Evolutionary conservation across 2,329 filamentous ascomycete genomes (phyloP).

Genomic region (Mollisia scopiformis): DNA sequence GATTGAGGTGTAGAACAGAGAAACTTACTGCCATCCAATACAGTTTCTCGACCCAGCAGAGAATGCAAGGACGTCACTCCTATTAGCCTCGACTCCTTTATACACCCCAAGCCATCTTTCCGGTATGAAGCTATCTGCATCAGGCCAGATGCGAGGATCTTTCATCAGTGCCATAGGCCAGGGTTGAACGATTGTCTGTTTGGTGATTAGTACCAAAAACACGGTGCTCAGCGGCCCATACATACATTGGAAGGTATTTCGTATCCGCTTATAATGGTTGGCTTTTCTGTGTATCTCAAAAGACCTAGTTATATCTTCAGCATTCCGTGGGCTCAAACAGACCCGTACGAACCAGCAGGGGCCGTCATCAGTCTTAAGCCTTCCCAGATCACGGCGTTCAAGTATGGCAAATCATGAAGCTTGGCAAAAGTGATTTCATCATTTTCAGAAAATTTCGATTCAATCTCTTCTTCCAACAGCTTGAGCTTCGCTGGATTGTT

Average conservation of each 20-base stretch:
- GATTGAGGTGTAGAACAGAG: background rate
- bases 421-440: slow-evolving; percentile 20
- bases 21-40: slow-evolving; percentile 35
- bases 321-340: no score
- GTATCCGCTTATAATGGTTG: slow-evolving; percentile 17
- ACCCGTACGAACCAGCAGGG: slow-evolving; percentile 8
- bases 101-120: slow-evolving; percentile 26
- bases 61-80: slow-evolving; percentile 31
- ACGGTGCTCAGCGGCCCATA: no score
- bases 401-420: slow-evolving; percentile 23
- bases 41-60: slow-evolving; percentile 36
- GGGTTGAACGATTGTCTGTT: slow-evolving; percentile 14
- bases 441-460: slow-evolving; percentile 29
- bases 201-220: no score
- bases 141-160: slow-evolving; percentile 22
- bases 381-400: slow-evolving; percentile 26
- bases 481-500: slow-evolving; percentile 45
- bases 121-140: slow-evolving; percentile 23
- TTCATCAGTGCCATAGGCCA: slow-evolving; percentile 2
- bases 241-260: slow-evolving; percentile 21
- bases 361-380: slow-evolving; percentile 24
- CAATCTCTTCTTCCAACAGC: slow-evolving; percentile 48
- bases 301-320: slow-evolving; percentile 12
- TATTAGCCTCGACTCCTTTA: slow-evolving; percentile 17
- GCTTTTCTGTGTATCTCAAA: slow-evolving; percentile 12